These are phyloP conservation scores for Rubia yunnanensis DNA, from an alignment of 257 asterid species.

Conservation along the genomic window DNA sequence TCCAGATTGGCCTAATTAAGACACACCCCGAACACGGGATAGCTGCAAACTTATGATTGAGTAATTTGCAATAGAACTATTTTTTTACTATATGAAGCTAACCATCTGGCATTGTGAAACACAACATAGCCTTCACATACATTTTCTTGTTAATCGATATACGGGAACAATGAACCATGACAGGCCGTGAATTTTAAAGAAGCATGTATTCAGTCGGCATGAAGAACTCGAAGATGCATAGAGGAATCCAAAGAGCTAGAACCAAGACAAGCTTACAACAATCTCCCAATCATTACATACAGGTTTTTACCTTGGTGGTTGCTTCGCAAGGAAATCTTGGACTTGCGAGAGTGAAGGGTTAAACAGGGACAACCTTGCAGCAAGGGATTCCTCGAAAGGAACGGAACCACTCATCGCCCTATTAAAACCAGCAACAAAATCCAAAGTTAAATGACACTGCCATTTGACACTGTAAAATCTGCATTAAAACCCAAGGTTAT, in stretches of 20 bases:
- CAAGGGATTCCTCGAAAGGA: constrained; percentile 92
- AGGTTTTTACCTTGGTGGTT: constrained; percentile 70
- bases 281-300: constrained; percentile 2
- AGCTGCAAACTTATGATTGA: too few relatives aligned
- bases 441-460: background rate
- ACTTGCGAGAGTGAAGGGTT: constrained; percentile 66
- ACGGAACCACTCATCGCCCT: constrained; percentile 98
- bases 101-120: background rate
- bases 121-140: background rate
- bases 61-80: background rate
- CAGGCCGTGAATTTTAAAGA: background rate
- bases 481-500: background rate
- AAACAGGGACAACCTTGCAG: constrained; percentile 75
- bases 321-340: constrained; percentile 63
- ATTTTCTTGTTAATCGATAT: background rate
- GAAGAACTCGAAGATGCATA: background rate
- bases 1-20: background rate
- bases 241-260: background rate
- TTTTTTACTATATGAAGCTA: background rate
- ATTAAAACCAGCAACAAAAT: constrained; percentile 5
- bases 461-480: background rate
- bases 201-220: background rate
- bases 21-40: background rate
- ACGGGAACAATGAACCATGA: background rate
- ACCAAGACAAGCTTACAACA: background rate